These are phyloP conservation scores for Claviceps citrina DNA, from an alignment of 2,329 filamentous ascomycete species.

Conservation along the genomic window DNA sequence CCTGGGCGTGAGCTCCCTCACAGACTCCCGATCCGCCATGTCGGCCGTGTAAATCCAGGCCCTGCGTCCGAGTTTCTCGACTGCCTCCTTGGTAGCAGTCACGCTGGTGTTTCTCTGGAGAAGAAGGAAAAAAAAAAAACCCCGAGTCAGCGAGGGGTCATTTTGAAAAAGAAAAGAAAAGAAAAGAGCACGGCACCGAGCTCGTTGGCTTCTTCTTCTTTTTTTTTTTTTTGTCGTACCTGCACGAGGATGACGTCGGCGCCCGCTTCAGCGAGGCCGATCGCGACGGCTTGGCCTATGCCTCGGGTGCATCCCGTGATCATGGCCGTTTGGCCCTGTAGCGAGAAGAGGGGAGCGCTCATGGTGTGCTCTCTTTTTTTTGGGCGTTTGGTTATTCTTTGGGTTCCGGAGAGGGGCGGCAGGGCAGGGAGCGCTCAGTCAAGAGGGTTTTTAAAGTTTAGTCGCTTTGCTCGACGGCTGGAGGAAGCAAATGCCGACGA, in stretches of 20 bases:
- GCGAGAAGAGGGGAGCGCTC: constrained; percentile 30
- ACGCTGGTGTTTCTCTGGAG: constrained; percentile 27
- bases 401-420: too few species aligned
- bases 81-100: constrained; percentile 40
- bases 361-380: background rate
- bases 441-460: too few species aligned
- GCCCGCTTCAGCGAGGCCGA: constrained; percentile 43
- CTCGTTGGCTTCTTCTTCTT: too few species aligned
- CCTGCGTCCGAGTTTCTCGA: constrained; percentile 51
- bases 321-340: constrained; percentile 40
- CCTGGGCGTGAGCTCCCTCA: constrained; percentile 43
- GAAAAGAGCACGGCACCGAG: too few species aligned
- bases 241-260: constrained; percentile 41
- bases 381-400: background rate
- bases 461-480: too few species aligned
- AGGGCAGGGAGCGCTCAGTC: too few species aligned
- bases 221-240: constrained; percentile 16
- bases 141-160: background rate
- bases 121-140: background rate
- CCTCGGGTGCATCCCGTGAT: constrained; percentile 42
- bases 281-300: constrained; percentile 41
- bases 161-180: background rate
- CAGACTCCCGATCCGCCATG: constrained; percentile 43
- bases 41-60: constrained; percentile 55
- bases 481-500: too few species aligned